A percentile compares a stretch with the other conserved stretches of the same genome.
These are phyloP conservation scores for Pleurozium schreberi DNA, from an alignment of 225 moss, liverwort and hornwort species.

Conservation along the genomic window DNA sequence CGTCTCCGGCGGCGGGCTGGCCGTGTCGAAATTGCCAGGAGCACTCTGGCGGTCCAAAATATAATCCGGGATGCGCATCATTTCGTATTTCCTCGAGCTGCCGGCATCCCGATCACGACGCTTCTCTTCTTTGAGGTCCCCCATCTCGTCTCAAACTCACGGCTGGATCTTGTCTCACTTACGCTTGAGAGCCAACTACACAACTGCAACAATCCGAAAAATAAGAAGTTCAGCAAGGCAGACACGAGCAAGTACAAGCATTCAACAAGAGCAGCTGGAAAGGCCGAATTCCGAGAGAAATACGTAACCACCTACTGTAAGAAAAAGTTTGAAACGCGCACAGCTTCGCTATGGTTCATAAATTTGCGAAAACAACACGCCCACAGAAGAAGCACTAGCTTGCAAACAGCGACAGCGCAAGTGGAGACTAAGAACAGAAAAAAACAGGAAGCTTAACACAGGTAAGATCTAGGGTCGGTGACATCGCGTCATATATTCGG, in stretches of 20 bases:
- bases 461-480: not conserved
- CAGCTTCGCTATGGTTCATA: not conserved
- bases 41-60: not conserved
- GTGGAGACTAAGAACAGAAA: not conserved
- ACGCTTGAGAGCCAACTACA: not conserved
- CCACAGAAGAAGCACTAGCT: not conserved
- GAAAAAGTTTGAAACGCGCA: not conserved
- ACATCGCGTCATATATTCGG: not conserved
- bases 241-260: not conserved
- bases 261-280: not conserved
- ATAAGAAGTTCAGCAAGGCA: not conserved
- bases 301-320: not conserved
- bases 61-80: constrained; percentile 33
- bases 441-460: not conserved
- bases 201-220: not conserved
- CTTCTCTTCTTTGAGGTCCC: not conserved
- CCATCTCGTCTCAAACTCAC: constrained; percentile 6
- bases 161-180: not conserved
- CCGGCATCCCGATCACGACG: not conserved
- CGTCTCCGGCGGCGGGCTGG: constrained; percentile 4
- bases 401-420: not conserved
- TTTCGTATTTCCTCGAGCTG: not conserved
- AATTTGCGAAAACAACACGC: not conserved
- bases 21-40: not conserved
- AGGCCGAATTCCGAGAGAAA: not conserved